phyloP scores from a whole-genome alignment of 805 yeast genomes.

The Maudiozyma serrabonitensis region DNA sequence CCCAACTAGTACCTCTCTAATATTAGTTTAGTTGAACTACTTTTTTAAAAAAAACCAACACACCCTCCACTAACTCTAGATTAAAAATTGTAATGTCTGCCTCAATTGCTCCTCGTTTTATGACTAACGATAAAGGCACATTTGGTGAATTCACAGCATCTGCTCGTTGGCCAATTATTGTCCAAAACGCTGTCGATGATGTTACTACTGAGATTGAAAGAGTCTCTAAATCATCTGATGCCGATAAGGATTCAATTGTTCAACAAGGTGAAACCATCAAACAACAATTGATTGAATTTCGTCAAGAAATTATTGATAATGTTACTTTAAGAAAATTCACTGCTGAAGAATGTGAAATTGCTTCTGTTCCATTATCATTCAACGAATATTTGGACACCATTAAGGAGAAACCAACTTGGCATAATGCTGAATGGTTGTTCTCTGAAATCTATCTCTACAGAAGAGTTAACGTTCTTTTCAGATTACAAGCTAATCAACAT shows the following conservation, averaged over 20 bases:
- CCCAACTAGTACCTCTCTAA: no score
- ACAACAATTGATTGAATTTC: constrained; percentile 34
- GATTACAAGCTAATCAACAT: constrained; percentile 21
- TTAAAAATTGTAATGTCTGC: background rate
- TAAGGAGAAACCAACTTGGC: constrained; percentile 47
- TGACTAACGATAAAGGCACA: constrained; percentile 60
- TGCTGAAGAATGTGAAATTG: constrained; percentile 28
- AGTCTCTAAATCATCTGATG: constrained; percentile 7
- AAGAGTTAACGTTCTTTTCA: constrained; percentile 39
- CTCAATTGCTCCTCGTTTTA: constrained; percentile 31
- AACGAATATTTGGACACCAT: constrained; percentile 39
- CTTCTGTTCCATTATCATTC: constrained; percentile 43
- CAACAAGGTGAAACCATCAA: constrained; percentile 42
- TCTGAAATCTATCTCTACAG: constrained; percentile 82
- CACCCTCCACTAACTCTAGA: background rate
- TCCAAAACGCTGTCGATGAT: constrained; percentile 61
- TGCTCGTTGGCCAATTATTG: constrained; percentile 80
- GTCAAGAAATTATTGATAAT: constrained; percentile 37
- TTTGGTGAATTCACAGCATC: constrained; percentile 76
- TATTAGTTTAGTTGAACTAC: no score
- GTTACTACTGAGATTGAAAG: constrained; percentile 30
- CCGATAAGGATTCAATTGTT: constrained; percentile 15
- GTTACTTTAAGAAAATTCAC: constrained; percentile 36
- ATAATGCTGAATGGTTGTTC: constrained; percentile 81
- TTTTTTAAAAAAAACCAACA: no score